These are phyloP conservation scores for Curvularia lunata DNA, from an alignment of 2,329 filamentous ascomycete species.

Conservation along the genomic window DNA sequence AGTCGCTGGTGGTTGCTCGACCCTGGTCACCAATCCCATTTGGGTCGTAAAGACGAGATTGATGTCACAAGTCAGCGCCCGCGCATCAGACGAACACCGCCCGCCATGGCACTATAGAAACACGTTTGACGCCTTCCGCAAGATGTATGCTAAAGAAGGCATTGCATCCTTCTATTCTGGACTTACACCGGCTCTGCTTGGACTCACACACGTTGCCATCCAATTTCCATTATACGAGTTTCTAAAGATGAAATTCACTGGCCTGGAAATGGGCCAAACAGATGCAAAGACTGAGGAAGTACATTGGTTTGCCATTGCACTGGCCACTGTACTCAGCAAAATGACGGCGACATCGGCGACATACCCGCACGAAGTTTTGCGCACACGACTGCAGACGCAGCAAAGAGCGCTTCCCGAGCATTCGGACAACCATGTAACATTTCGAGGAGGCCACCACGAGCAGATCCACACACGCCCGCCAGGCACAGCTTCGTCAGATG, in stretches of 20 bases:
- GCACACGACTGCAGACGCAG: slow-evolving; percentile 92
- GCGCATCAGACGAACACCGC: slow-evolving; percentile 61
- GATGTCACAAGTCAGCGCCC: slow-evolving; percentile 84
- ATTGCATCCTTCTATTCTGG: slow-evolving; percentile 93
- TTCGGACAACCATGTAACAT: slow-evolving; percentile 59
- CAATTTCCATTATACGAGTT: slow-evolving; percentile 97
- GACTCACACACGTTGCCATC: slow-evolving; percentile 92
- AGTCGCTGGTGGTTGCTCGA: slow-evolving; percentile 89
- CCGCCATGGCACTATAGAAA: slow-evolving; percentile 90
- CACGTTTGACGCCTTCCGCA: slow-evolving; percentile 88
- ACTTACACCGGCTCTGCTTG: slow-evolving; percentile 87
- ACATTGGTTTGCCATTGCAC: slow-evolving; percentile 83
- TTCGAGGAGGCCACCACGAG: slow-evolving; percentile 46
- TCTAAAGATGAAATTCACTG: slow-evolving; percentile 88
- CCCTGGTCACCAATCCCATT: slow-evolving; percentile 93
- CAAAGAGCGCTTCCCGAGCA: slow-evolving; percentile 66
- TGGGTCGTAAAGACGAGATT: slow-evolving; percentile 99
- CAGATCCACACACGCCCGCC: slow-evolving; percentile 54
- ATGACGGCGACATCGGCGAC: slow-evolving; percentile 92
- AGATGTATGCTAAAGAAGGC: slow-evolving; percentile 94
- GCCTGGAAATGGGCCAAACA: slow-evolving; percentile 81
- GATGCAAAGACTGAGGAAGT: slow-evolving; percentile 63
- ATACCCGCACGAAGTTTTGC: slow-evolving; percentile 95
- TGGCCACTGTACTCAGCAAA: slow-evolving; percentile 92
- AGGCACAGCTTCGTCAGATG: slow-evolving; percentile 59